Evolutionary conservation across 2,329 filamentous ascomycete species (phyloP).

Genomic region (Ambrosiella beaveri): DNA sequence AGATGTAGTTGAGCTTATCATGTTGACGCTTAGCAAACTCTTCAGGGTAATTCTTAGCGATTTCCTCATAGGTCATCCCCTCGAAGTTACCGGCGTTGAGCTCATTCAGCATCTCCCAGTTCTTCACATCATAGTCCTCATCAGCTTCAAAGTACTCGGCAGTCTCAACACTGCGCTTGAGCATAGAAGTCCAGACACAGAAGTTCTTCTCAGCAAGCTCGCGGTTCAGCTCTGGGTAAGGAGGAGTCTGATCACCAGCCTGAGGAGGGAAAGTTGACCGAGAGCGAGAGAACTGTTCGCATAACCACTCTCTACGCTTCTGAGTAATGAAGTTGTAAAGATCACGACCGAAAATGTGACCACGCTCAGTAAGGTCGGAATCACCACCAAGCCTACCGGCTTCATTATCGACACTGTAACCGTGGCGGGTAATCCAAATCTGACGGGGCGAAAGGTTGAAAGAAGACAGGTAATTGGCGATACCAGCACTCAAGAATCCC

Average conservation of each 20-base stretch:
- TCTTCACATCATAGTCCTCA: conserved; percentile 90
- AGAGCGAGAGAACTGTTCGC: conserved; percentile 63
- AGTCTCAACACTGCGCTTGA: conserved; percentile 75
- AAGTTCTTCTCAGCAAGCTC: conserved; percentile 71
- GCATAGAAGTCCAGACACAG: conserved; percentile 97
- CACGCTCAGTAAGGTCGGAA: conserved; percentile 65
- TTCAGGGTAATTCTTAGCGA: conserved; percentile 57
- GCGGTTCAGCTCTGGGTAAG: conserved; percentile 68
- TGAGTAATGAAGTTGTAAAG: conserved; percentile 70
- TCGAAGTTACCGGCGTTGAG: conserved; percentile 87
- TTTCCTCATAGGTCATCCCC: conserved; percentile 86
- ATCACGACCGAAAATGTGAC: conserved; percentile 59
- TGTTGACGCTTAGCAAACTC: conserved; percentile 65
- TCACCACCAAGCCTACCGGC: conserved; percentile 82
- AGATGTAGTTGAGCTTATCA: conserved; percentile 92
- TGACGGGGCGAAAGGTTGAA: conserved; percentile 92
- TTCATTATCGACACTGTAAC: conserved; percentile 77
- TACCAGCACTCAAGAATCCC: conserved; percentile 81
- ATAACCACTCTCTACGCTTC: conserved; percentile 66
- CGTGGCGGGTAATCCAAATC: conserved; percentile 96
- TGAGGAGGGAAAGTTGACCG: conserved; percentile 72
- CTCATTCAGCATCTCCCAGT: conserved; percentile 96
- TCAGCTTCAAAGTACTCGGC: conserved; percentile 77
- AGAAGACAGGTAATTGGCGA: conserved; percentile 86
- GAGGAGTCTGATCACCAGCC: conserved; percentile 81